Base-by-base conservation (phyloP, 2,329 filamentous ascomycete genomes). In the Dryadomyces quercus-mongolicae region DNA sequence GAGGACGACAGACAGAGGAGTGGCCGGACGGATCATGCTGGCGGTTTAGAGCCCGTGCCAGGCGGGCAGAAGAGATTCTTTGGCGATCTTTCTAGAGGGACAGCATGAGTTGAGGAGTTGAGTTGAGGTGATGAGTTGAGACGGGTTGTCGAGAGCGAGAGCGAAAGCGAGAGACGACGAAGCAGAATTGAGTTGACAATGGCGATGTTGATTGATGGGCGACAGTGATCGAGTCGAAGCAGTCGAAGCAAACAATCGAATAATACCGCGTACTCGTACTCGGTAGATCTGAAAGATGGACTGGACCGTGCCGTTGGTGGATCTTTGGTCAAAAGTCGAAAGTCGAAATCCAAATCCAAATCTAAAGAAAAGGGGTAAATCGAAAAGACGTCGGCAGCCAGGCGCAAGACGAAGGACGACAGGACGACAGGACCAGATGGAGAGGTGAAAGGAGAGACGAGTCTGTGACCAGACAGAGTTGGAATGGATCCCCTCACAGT, bases 1-100 rank as follows among this genome's bases (percentile, higher is more conserved):
- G 64, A 97, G 85, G 67, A 97, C 74, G 61, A 95, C 74, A 62
- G 91, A 84, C 66, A 98, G 75, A 61, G 93, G 92, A 57, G 93
- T 97, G 58, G 93, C 92, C 58, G 93, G 91, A 65, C 91, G 88
- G 68, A 97, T 75, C 82, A 95, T 88, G 73, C 72, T 82, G 73
- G 22, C 54, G 54, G 52, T 15, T 49, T 15, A 15, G n/a, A 36
- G 47, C n/a, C 16, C 22, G 20, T n/a, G 21, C 21, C 13, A 22
- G 48, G 20, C 18, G 34, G 18, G 12, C 5, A n/a, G 34, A 34
- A 3, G 36, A 13, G 36, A 13, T 20, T 8, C 25, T 31, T 31
- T 18, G 21, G 16, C 10, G 42, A 44, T n/a, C 7, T 44, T 4
- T 20, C 2, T n/a, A n/a, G 42, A n/a, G 42, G 16, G 7, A n/a